phyloP scores from a whole-genome alignment of 2,329 filamentous ascomycete species.

The Aspergillus neotritici region DNA sequence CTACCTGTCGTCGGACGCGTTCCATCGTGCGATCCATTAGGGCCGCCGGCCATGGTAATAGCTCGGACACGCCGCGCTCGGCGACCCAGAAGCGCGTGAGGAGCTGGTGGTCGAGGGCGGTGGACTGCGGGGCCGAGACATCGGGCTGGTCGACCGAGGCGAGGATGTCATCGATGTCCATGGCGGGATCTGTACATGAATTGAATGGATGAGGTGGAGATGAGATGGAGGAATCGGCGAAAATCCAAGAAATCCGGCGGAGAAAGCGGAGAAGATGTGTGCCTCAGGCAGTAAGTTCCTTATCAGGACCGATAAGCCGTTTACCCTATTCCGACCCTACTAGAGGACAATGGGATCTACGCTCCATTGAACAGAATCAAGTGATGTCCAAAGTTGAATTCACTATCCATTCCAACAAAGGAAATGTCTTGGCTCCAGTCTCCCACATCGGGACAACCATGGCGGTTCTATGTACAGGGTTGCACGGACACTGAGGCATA shows the following conservation, averaged over 20 bases:
- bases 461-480: constrained; percentile 7
- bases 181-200: constrained; percentile 27
- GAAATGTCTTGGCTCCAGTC: constrained; percentile 27
- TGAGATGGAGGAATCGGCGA: constrained; percentile 4
- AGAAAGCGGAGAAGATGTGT: constrained; percentile 1
- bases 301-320: not conserved
- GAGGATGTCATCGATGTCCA: constrained; percentile 78
- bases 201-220: constrained; percentile 1
- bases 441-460: constrained; percentile 12
- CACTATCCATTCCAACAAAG: constrained; percentile 26
- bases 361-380: too few relatives aligned
- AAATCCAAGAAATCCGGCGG: not conserved
- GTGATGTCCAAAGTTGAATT: constrained; percentile 7
- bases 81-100: constrained; percentile 90
- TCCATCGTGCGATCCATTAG: constrained; percentile 78
- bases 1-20: constrained; percentile 59
- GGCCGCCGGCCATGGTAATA: constrained; percentile 70
- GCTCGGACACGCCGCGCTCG: constrained; percentile 80
- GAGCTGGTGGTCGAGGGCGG: constrained; percentile 67
- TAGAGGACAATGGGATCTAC: too few relatives aligned
- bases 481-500: constrained; percentile 1
- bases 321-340: too few relatives aligned
- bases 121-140: constrained; percentile 33
- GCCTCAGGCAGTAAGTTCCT: not conserved
- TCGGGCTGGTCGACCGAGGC: constrained; percentile 63